A percentile compares a stretch with the other conserved stretches of the same genome.
phyloP scores from a whole-genome alignment of 148 eudicot species.

The Heliamphora exappendiculata region DNA sequence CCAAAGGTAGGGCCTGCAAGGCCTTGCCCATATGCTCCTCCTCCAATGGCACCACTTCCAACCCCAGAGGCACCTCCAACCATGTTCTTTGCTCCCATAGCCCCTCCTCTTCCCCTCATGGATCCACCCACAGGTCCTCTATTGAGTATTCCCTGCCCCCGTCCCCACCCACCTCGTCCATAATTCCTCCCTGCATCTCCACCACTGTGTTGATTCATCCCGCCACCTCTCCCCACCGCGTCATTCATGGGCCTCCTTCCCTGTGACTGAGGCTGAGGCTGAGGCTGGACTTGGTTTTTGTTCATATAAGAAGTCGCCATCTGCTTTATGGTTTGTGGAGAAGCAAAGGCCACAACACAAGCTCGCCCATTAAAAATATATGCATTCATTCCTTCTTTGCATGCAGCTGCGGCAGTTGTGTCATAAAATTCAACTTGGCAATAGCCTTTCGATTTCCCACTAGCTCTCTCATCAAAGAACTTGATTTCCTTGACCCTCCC shows the following conservation, averaged over 20 bases:
- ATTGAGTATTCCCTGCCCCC: conserved; percentile 50
- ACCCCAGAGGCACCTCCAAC: conserved; percentile 36
- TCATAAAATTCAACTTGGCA: conserved; percentile 93
- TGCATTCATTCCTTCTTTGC: conserved; percentile 90
- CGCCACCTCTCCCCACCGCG: conserved; percentile 63
- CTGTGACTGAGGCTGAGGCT: conserved; percentile 52
- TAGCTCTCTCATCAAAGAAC: conserved; percentile 94
- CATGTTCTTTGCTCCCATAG: conserved; percentile 56
- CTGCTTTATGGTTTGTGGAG: conserved; percentile 74
- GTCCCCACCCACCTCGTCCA: conserved; percentile 80
- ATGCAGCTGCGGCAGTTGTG: conserved; percentile 53
- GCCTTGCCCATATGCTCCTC: conserved; percentile 61
- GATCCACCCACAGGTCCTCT: conserved; percentile 68
- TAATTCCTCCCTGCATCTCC: conserved; percentile 70
- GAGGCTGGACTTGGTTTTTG: conserved; percentile 44
- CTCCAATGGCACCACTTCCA: conserved; percentile 41
- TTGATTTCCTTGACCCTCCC: conserved; percentile 87
- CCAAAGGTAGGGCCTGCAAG: conserved; percentile 72
- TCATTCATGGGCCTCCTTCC: conserved; percentile 69
- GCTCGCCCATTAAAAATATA: conserved; percentile 77
- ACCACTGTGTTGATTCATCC: conserved; percentile 48
- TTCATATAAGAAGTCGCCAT: conserved; percentile 68
- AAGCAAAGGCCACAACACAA: conserved; percentile 85
- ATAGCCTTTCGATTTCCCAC: conserved; percentile 96
- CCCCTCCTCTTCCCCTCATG: conserved; percentile 64